Base-by-base conservation (phyloP, 192 early-diverging fungal species). In the Coemansia sp. region DNA sequence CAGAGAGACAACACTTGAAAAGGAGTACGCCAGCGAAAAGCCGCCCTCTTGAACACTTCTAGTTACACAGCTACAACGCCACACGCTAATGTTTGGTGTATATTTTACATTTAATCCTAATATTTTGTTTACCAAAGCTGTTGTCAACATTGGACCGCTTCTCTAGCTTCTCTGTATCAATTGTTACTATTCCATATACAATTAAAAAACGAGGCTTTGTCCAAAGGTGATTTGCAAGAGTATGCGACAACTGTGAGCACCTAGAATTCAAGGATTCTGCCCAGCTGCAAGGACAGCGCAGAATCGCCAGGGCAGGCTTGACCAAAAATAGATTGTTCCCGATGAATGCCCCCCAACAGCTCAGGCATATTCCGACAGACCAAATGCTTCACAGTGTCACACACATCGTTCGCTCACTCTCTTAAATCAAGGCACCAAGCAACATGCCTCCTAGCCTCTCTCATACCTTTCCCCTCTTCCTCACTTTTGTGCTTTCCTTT, bases 1-100 rank as follows among this genome's bases (percentile, higher is more conserved):
- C 17, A 59, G 21, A 14, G 11, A 7, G 30, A 11, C 23, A 33
- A 28, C 47, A 26, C 19, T 59, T 46, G 40, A 37, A 19, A 60
- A 44, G 42, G 63, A 44, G 30, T 14, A 16, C 28, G 55, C 32
- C 55, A 58, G 55, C 55, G 55, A 58, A 58, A 58, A 58, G 32
- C 55, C 32, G 55, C 32, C 55, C 16, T 6, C 14, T 16, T 57
- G 39, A 43, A 16, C 13, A 16, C 17, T 57, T 5, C 53, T 26
- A 30, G 5, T 30, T 26, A 57, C 53, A 17, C 28, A 57, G 26
- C 53, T 32, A 4, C 28, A 32, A 28, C 53, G 53, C 30, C 53
- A 17, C 53, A 32, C 30, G 26, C 53, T 0, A 57, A 32, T 32
- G 23, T 32, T 32, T 57, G 26, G 4, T 30, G 23, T 57, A 50